These are phyloP conservation scores for Zygoascus biomembranicola DNA, from an alignment of 805 yeast species.

Conservation along the genomic window DNA sequence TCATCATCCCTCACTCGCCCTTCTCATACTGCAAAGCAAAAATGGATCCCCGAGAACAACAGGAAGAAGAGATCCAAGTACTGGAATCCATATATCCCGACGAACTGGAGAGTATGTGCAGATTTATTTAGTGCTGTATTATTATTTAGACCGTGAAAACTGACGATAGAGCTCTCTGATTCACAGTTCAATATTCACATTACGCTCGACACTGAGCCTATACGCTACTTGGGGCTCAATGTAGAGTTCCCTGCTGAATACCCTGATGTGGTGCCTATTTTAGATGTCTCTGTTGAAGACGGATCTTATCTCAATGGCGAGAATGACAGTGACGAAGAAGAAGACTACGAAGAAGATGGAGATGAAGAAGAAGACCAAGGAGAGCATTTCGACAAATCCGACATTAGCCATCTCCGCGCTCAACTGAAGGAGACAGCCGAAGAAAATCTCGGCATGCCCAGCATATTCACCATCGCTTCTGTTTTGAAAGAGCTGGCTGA, in stretches of 20 bases:
- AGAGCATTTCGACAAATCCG: slow-evolving; percentile 39
- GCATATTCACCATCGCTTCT: slow-evolving; percentile 71
- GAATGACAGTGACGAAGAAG: slow-evolving; percentile 44
- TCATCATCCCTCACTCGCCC: too few species aligned
- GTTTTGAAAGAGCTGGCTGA: slow-evolving; percentile 79
- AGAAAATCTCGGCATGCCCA: slow-evolving; percentile 84
- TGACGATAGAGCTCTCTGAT: slow-evolving; percentile 32
- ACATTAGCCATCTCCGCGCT: slow-evolving; percentile 19
- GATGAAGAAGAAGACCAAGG: slow-evolving; percentile 37
- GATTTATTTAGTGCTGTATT: background rate
- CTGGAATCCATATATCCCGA: slow-evolving; percentile 90
- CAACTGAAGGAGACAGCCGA: slow-evolving; percentile 40
- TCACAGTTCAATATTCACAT: slow-evolving; percentile 49
- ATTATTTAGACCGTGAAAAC: background rate
- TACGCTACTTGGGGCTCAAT: slow-evolving; percentile 45
- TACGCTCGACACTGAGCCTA: slow-evolving; percentile 59
- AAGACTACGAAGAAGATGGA: slow-evolving; percentile 37
- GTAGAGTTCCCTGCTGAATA: slow-evolving; percentile 70
- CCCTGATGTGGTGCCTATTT: slow-evolving; percentile 70
- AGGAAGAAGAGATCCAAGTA: slow-evolving; percentile 81
- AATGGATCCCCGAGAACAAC: slow-evolving; percentile 72
- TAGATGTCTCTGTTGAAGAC: slow-evolving; percentile 36
- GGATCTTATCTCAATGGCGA: slow-evolving; percentile 15
- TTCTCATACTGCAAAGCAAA: background rate
- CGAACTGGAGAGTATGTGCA: slow-evolving; percentile 40